A percentile compares a stretch with the other conserved stretches of the same genome.
Conservation (phyloP, 106 monocot species). For the Ottelia alismoides region DNA sequence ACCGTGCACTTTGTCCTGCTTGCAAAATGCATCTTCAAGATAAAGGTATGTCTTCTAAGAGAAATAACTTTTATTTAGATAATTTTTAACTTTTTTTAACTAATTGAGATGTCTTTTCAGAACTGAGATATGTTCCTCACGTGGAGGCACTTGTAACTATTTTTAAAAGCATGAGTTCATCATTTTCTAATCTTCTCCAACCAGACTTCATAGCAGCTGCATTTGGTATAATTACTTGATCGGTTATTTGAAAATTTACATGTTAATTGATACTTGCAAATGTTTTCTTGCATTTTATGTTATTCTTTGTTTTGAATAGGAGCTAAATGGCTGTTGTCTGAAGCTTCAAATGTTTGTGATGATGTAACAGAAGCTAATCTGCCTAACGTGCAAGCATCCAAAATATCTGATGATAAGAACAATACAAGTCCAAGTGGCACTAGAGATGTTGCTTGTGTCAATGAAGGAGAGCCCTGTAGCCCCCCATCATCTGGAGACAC, state of each 20-base stretch:
- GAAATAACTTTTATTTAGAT: background rate
- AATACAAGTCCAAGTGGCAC: too few relatives aligned
- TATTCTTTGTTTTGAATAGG: too few relatives aligned
- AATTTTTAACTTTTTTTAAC: background rate
- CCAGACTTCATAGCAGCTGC: conserved; percentile 13
- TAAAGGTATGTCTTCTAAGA: conserved; percentile 33
- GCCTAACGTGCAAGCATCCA: too few relatives aligned
- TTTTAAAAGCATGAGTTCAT: conserved; percentile 50
- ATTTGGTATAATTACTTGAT: conserved; percentile 19
- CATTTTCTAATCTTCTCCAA: conserved; percentile 24
- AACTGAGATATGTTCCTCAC: conserved; percentile 46
- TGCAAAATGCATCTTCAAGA: conserved; percentile 34
- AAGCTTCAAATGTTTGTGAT: conserved; percentile 18
- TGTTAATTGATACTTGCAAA: background rate
- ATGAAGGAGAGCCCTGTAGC: conserved; percentile 12
- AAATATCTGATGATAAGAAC: too few relatives aligned
- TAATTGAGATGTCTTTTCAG: conserved; percentile 17
- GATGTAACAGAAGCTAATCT: conserved; percentile 11
- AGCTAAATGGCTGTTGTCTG: conserved; percentile 18
- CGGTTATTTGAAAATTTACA: background rate
- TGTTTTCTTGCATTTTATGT: background rate
- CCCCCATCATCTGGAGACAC: conserved; percentile 23
- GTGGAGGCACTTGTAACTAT: conserved; percentile 51
- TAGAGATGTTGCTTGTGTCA: conserved; percentile 1
- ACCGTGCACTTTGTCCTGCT: conserved; percentile 28